These are phyloP conservation scores for Lophiotrema nucula DNA, from an alignment of 495 filamentous ascomycete species.

Conservation along the genomic window DNA sequence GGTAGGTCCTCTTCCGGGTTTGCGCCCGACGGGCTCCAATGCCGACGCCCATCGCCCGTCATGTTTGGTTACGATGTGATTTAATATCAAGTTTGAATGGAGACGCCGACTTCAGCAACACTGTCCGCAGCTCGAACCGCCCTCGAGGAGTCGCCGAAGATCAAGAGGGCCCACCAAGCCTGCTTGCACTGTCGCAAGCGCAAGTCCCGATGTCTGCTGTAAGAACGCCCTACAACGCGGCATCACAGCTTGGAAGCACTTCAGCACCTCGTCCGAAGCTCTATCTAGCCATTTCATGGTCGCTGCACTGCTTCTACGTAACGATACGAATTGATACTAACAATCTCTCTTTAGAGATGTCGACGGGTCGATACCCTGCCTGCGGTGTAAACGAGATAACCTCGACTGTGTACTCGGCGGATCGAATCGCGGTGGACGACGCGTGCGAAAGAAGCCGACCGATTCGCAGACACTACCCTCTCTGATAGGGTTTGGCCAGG, in stretches of 20 bases:
- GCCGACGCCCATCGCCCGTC: no score
- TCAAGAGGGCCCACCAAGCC: constrained; percentile 61
- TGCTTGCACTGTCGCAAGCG: constrained; percentile 63
- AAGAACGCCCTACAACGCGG: no score
- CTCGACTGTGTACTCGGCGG: constrained; percentile 62
- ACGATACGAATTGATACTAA: no score
- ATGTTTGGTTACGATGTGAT: no score
- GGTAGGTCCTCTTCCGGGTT: no score
- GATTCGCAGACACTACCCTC: constrained; percentile 30
- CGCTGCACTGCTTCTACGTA: no score
- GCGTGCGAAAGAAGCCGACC: constrained; percentile 52
- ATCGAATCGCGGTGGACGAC: constrained; percentile 61
- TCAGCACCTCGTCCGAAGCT: no score
- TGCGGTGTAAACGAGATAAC: constrained; percentile 57
- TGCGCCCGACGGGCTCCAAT: no score
- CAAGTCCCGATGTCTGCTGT: constrained; percentile 66
- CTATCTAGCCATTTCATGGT: no score
- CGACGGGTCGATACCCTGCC: constrained; percentile 54
- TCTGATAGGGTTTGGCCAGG: constrained; percentile 3
- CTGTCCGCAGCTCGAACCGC: not conserved
- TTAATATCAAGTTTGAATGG: constrained; percentile 12
- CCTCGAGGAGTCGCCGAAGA: constrained; percentile 27
- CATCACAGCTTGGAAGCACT: no score
- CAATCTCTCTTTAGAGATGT: constrained; percentile 19
- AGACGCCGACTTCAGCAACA: constrained; percentile 14